Evolutionary conservation across 176 grass and related monocot species (phyloP), one percentile per base, ranked within the genome.

Genomic region (Musa beccarii): DNA sequence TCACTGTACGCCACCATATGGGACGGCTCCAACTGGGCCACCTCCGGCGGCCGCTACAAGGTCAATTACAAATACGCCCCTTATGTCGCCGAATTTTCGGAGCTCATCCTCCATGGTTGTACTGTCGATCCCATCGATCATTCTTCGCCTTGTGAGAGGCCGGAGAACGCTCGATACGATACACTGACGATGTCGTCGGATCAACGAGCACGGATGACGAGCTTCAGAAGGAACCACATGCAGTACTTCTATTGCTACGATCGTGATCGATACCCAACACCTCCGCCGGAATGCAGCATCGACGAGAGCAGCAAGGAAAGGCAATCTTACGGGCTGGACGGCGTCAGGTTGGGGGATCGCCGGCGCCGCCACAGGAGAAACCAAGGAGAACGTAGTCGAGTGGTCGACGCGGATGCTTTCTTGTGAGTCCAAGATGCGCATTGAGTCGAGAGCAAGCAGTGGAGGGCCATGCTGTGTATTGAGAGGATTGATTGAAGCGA

Each of bases 181-280:
- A 8, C 67, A 0, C 19, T 80, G 17, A 56, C 84, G 17, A 14
- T 71, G 23, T 76, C 85, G 13, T 51, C 17, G 6, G 72, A 73
- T 80, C 87, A 87, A 64, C 80, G 49, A 10, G 53, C 50, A 8
- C 80, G 54, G 25, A 94, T 94, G 85, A 81, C 28, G 23, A 76
- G 78, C 12, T 80, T 94, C 74, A 66, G 87, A 64, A 85, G 75
- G 28, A 74, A 79, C 51, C 87, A 94, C 75, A 88, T 85, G 66
- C 85, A 85, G 9, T 94, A 94, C 82, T 90, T 88, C 9, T 94
- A 94, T 83, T 94, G 91, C 84, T 84, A 90, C 14, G 91, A 94
- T 74, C 59, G 80, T 1, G 61, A 64, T 11, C 81, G 91, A 51
- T 90, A 90, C 72, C 66, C 80, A 3, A 80, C 81, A 10, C 51